A percentile compares a stretch with the other conserved stretches of the same genome.
phyloP scores from a whole-genome alignment of 768 basidiomycete species.

The Boletus fagicola region DNA sequence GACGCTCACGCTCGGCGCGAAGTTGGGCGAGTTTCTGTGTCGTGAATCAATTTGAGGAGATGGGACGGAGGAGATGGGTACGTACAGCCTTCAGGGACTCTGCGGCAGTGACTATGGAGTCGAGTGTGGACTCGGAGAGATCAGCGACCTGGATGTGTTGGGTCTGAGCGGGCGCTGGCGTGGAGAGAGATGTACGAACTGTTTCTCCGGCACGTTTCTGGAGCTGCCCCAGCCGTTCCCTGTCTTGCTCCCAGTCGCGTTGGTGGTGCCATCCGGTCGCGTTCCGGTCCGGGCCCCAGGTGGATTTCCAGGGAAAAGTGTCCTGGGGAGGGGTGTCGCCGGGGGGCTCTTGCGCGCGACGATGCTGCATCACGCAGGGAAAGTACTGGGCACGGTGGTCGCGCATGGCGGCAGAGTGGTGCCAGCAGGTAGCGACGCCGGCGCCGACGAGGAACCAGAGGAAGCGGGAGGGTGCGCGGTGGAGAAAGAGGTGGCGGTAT shows the following conservation, averaged over 20 bases:
- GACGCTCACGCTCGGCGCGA: constrained; percentile 34
- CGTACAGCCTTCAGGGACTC: constrained; percentile 61
- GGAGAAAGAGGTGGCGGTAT: constrained; percentile 21
- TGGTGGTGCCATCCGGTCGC: constrained; percentile 8
- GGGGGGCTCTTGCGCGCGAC: constrained; percentile 13
- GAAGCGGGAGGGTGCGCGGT: constrained; percentile 52
- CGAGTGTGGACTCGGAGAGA: constrained; percentile 66
- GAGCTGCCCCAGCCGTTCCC: constrained; percentile 44
- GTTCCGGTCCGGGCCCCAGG: constrained; percentile 5
- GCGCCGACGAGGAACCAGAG: constrained; percentile 72
- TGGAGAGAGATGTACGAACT: constrained; percentile 33
- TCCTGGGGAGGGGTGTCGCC: constrained; percentile 9
- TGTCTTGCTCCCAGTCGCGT: constrained; percentile 48
- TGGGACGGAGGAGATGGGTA: constrained; percentile 6
- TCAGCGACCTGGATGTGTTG: constrained; percentile 46
- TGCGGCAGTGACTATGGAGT: constrained; percentile 53
- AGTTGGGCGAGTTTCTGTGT: constrained; percentile 35
- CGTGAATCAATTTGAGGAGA: background rate
- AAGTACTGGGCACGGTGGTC: constrained; percentile 37
- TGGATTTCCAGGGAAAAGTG: constrained; percentile 1
- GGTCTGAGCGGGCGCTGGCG: background rate
- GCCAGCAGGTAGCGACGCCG: constrained; percentile 36
- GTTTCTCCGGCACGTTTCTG: constrained; percentile 50
- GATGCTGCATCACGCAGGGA: constrained; percentile 28
- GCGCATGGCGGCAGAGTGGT: constrained; percentile 42